Base-by-base conservation (phyloP, 2,329 filamentous ascomycete genomes). In the Cryphonectria radicalis region DNA sequence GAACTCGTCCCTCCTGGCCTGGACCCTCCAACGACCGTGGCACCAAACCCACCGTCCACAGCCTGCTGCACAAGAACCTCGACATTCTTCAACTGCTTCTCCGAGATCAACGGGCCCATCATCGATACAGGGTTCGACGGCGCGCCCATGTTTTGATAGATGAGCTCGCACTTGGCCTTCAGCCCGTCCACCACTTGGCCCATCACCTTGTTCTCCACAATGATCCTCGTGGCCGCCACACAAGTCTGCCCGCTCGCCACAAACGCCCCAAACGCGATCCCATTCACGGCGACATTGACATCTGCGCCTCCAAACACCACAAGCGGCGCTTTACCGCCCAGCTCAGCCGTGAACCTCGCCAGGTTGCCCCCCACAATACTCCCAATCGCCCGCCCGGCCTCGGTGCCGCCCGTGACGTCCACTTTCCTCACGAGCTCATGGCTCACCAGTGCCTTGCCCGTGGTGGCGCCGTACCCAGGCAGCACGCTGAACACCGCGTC, bases 361-460 rank as follows among this genome's bases (percentile, higher is more conserved):
- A 93, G 81, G 80, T 93, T 93, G 73, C 85, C 86, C 59, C 89
- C 87, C 37, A 88, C 90, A 57, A 91, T 85, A 60, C 89, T 84
- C 74, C 92, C 90, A 76, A 94, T 92, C 50, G 88, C 87, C 70
- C 89, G 85, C 6, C 91, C 92, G 25, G 91, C 89, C n/a, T 83
- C 82, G 32, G 91, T 93, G n/a, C 91, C 91, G 60, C 92, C 92
- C 53, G 92, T 94, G 76, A 94, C 90, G 75, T 92, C 91, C 70
- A 94, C 87, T 82, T 93, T 93, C 80, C 88, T 82, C 2, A 87
- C 81, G 2, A 85, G 79, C 1, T 79, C 79, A 70, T 87, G 91
- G 40, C 86, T 79, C 17, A 85, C 86, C 4, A 90, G 83, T 0
- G 83, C 83, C n/a, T 81, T 82, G 13, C 87, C 88, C 0, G 88